Evolutionary conservation across 176 grass and related monocot species (phyloP).

Genomic region (Oryza glumipatula): DNA sequence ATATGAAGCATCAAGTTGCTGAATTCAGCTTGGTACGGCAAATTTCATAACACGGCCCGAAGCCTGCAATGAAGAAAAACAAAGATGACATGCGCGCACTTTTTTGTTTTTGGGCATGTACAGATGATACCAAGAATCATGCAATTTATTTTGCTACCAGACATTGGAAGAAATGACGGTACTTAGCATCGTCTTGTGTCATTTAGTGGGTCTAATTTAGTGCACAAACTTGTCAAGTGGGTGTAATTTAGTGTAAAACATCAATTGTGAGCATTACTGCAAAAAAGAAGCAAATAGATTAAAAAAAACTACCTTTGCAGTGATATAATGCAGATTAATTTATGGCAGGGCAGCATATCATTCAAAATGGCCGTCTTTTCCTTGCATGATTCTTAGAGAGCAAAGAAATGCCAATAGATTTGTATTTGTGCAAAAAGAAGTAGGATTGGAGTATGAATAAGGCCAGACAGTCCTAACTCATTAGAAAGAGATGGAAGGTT

Average conservation of each 20-base stretch:
- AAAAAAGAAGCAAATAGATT: not conserved
- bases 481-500: too few species aligned
- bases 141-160: slow-evolving; percentile 1
- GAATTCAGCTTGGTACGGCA: slow-evolving; percentile 43
- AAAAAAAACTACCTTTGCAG: not conserved
- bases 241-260: not conserved
- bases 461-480: too few species aligned
- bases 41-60: slow-evolving; percentile 44
- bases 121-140: not conserved
- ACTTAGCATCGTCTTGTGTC: not conserved
- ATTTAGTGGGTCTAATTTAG: too few species aligned
- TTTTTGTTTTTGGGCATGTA: not conserved
- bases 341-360: not conserved
- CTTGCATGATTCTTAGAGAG: not conserved
- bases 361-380: not conserved
- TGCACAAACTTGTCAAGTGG: too few species aligned
- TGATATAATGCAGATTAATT: not conserved
- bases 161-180: not conserved
- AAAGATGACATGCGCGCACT: not conserved
- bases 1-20: not conserved
- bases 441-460: too few species aligned
- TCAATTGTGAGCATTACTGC: not conserved
- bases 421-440: not conserved
- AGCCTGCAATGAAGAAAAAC: slow-evolving; percentile 27
- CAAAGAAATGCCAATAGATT: not conserved